Evolutionary conservation across 805 yeast species (phyloP), one percentile per base, ranked within the genome.

Genomic region (Pichia sporocuriosa): DNA sequence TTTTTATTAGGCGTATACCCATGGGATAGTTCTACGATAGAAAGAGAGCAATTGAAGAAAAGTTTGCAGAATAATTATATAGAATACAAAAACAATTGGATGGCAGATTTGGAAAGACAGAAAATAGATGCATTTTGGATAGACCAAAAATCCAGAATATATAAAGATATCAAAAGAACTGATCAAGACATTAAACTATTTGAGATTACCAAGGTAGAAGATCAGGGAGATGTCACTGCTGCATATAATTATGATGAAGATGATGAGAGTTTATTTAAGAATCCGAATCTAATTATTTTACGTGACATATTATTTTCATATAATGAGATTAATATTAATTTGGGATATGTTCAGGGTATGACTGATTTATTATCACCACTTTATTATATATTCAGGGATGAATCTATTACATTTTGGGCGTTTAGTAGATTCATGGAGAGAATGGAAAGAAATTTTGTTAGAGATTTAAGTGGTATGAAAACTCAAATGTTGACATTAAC

Each of bases 291-390:
- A 44, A 70, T 75, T 46, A 72, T 66, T 39, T 63, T 93, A 65
- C 73, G 86, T 51, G 88, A 84, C 52, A 83, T 93, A 46, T 68
- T 93, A 30, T 70, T 88, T 43, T 85, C 97, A 0, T 90, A 83
- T 55, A 90, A 93, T 59, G 88, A 84, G 60, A 73, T 80, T 58
- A 89, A 93, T 59, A 69, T 67, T 35, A 82, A 87, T 51, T 63
- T 93, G 51, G 98, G 98, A 1, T 93, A 93, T 56, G 96, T 93
- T 16, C 99, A 93, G 65, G 99, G 99, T 2, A 93, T 93, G 99
- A 79, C 93, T 9, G 99, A 93, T 61, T 66, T 93, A 39, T 66
- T 93, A 28, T 83, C 96, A 0, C 97, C 97, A 0, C 62, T 93
- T 3, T 93, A 87, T 58, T 76, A 72, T 40, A 63, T 69, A 9